Evolutionary conservation across 129 eudicot species (phyloP).

Genomic region (Ambrosia trifida): DNA sequence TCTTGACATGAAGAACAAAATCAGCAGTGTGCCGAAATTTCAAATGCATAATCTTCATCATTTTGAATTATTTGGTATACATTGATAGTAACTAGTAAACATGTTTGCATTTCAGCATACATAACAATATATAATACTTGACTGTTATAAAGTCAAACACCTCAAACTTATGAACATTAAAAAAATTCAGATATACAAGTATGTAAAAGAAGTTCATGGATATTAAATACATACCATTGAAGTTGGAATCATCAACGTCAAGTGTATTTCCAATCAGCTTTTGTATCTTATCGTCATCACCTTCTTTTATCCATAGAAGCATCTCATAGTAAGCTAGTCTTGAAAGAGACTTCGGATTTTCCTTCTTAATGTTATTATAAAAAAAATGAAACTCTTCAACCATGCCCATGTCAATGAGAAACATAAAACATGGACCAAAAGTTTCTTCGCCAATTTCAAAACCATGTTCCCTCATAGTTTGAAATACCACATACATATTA

Average conservation of each 20-base stretch:
- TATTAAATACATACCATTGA: slow-evolving; percentile 53
- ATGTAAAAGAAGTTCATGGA: slow-evolving; percentile 9
- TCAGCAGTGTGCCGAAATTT: neutral
- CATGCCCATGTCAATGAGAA: slow-evolving; percentile 62
- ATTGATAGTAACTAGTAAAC: neutral
- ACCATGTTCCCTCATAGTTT: slow-evolving; percentile 61
- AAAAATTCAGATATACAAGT: neutral
- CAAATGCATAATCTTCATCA: neutral
- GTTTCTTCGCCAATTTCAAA: slow-evolving; percentile 61
- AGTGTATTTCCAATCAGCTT: slow-evolving; percentile 45
- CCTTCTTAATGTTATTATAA: slow-evolving; percentile 50
- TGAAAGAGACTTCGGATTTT: slow-evolving; percentile 53
- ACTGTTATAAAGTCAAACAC: slow-evolving; percentile 7
- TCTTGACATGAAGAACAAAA: slow-evolving; percentile 5
- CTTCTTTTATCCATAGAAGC: slow-evolving; percentile 62
- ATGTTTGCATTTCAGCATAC: slow-evolving; percentile 1
- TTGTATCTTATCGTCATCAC: slow-evolving; percentile 56
- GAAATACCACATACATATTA: slow-evolving; percentile 54
- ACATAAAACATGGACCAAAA: slow-evolving; percentile 69
- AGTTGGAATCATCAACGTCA: slow-evolving; percentile 36
- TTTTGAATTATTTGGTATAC: neutral
- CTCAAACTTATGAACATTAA: slow-evolving; percentile 8
- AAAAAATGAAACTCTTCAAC: slow-evolving; percentile 69
- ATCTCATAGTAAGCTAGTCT: slow-evolving; percentile 84
- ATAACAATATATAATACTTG: slow-evolving; percentile 11